phyloP scores from a whole-genome alignment of 441 rosid species.

The Euphorbia corollata region DNA sequence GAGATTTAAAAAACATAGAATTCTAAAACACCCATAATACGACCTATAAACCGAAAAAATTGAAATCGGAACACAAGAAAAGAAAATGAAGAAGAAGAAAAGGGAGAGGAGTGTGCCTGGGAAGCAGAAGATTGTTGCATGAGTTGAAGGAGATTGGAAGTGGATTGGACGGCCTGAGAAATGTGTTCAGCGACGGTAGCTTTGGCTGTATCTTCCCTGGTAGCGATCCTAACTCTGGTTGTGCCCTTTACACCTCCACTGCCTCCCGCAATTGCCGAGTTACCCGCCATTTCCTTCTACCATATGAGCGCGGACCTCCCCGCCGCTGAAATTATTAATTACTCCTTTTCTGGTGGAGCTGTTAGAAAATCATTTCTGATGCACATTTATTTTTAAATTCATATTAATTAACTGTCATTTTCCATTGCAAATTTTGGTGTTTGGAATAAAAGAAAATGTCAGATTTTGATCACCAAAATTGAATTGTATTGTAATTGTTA shows the following conservation, averaged over 20 bases:
- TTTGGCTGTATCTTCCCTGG: constrained; percentile 52
- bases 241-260: background rate
- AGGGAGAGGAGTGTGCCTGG: constrained; percentile 29
- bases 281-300: constrained; percentile 5
- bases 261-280: background rate
- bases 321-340: no score
- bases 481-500: no score
- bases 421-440: no score
- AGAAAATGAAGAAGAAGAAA: background rate
- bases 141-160: constrained; percentile 67
- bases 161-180: constrained; percentile 63
- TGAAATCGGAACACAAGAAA: background rate
- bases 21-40: background rate
- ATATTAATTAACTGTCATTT: no score
- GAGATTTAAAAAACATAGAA: background rate
- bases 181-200: constrained; percentile 63
- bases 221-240: background rate
- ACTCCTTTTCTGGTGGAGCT: no score
- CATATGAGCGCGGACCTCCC: no score
- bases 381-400: no score
- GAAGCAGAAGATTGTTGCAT: constrained; percentile 70
- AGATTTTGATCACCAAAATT: no score
- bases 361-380: no score
- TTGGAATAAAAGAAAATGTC: no score
- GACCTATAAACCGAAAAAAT: background rate